phyloP scores from a whole-genome alignment of 805 yeast species.

The Wickerhamiella musiphila region DNA sequence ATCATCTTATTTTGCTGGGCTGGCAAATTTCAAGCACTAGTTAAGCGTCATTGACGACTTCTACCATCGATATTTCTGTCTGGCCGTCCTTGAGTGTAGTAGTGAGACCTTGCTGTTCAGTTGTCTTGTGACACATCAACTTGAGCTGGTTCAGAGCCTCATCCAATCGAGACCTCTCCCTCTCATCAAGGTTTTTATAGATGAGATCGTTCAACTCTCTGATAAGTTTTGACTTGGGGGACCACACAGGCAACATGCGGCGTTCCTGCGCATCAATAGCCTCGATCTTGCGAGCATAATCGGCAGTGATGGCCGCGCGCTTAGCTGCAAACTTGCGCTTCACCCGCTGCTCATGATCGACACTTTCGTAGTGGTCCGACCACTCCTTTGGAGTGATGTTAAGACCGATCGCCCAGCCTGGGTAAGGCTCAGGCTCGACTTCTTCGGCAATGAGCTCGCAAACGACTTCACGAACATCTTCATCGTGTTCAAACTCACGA shows the following conservation, averaged over 20 bases:
- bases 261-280: slow-evolving; percentile 7
- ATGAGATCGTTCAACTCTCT: slow-evolving; percentile 7
- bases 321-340: slow-evolving; percentile 9
- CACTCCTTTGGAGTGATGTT: slow-evolving; percentile 8
- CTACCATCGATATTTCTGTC: slow-evolving; percentile 2
- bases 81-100: no score
- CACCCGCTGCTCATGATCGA: slow-evolving; percentile 7
- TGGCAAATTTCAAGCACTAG: background rate
- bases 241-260: slow-evolving; percentile 9
- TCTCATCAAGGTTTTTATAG: slow-evolving; percentile 4
- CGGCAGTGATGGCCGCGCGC: slow-evolving; percentile 7
- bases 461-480: slow-evolving; percentile 7
- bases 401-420: slow-evolving; percentile 10
- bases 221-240: slow-evolving; percentile 8
- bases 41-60: slow-evolving; percentile 1
- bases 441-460: slow-evolving; percentile 9
- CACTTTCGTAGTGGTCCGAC: slow-evolving; percentile 8
- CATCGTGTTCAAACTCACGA: slow-evolving; percentile 7
- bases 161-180: slow-evolving; percentile 5
- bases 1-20: no score
- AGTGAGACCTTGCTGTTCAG: background rate
- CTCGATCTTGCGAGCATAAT: slow-evolving; percentile 7
- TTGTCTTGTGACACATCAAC: slow-evolving; percentile 2
- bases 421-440: slow-evolving; percentile 8
- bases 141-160: slow-evolving; percentile 5